Percentiles rank a stretch among this genome's conserved stretches.
Conservation (phyloP, 1,284 basidiomycete species). For the Volvariella surrecta region DNA sequence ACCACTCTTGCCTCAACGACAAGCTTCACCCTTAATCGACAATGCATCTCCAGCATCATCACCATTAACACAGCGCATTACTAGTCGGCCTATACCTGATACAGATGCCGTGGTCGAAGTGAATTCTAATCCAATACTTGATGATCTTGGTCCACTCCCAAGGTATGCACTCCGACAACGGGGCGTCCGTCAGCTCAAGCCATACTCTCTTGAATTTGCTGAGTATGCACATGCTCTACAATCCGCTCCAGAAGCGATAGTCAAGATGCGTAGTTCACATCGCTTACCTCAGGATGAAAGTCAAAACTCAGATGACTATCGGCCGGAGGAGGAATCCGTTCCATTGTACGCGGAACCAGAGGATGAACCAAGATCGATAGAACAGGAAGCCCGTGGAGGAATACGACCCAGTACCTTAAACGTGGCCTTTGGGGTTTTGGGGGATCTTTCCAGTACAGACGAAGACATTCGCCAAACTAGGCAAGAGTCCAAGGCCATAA, state of each 20-base stretch:
- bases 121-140: no score
- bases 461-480: conserved; percentile 21
- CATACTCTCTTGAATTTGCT: conserved; percentile 42
- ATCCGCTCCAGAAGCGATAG: conserved; percentile 48
- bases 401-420: conserved; percentile 1
- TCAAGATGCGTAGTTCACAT: conserved; percentile 28
- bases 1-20: no score
- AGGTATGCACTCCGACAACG: conserved; percentile 46
- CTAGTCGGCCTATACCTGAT: no score
- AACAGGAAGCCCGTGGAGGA: conserved; percentile 2
- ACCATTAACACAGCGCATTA: no score
- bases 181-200: conserved; percentile 40
- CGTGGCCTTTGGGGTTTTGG: conserved; percentile 19
- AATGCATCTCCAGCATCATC: no score
- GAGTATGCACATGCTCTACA: conserved; percentile 38
- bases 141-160: conserved; percentile 1
- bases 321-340: conserved; percentile 18
- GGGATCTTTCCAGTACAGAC: conserved; percentile 26
- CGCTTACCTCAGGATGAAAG: conserved; percentile 9
- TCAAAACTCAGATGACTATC: conserved; percentile 19
- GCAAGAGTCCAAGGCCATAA: conserved; percentile 5
- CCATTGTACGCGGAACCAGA: conserved; percentile 5
- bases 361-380: conserved; percentile 5
- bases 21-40: no score
- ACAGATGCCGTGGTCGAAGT: no score